phyloP scores from a whole-genome alignment of 1,139 yeast species.

The Lizanozyma gosingica region DNA sequence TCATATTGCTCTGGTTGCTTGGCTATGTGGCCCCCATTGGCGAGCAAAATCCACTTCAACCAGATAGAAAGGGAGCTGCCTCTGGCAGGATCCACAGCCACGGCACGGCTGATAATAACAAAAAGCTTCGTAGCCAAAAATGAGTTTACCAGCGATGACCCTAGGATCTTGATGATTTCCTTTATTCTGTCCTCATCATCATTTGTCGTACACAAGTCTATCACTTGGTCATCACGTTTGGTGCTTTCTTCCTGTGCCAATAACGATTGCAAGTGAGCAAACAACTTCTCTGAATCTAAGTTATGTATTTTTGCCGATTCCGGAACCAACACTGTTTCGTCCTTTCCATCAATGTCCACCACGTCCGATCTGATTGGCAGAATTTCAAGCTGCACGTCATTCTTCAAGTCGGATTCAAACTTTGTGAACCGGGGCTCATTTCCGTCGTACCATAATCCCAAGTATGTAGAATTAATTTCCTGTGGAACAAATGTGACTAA shows the following conservation, averaged over 20 bases:
- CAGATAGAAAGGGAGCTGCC: slow-evolving; percentile 29
- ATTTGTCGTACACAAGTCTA: slow-evolving; percentile 20
- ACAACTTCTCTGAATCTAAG: slow-evolving; percentile 14
- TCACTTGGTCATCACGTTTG: slow-evolving; percentile 7
- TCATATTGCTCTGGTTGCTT: slow-evolving; percentile 22
- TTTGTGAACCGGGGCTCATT: slow-evolving; percentile 17
- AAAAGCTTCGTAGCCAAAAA: slow-evolving; percentile 20
- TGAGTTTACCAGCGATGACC: slow-evolving; percentile 11
- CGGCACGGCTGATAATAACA: slow-evolving; percentile 21
- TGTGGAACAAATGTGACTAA: neutral
- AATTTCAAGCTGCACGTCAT: neutral
- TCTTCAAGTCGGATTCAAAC: slow-evolving; percentile 12
- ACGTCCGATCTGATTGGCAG: slow-evolving; percentile 1
- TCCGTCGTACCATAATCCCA: slow-evolving; percentile 23
- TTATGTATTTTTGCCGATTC: slow-evolving; percentile 11
- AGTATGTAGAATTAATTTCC: neutral
- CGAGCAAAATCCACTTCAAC: slow-evolving; percentile 42
- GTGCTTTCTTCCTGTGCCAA: slow-evolving; percentile 7
- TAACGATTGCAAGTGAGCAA: slow-evolving; percentile 9
- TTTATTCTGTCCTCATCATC: slow-evolving; percentile 23
- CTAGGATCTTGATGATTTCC: slow-evolving; percentile 17
- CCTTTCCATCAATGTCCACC: slow-evolving; percentile 1
- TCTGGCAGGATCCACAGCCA: slow-evolving; percentile 26
- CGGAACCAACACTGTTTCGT: slow-evolving; percentile 1
- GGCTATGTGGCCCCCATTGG: slow-evolving; percentile 35